Evolutionary conservation across 345 rosid genomes (phyloP).

Genomic region (Eucalyptus marginata): DNA sequence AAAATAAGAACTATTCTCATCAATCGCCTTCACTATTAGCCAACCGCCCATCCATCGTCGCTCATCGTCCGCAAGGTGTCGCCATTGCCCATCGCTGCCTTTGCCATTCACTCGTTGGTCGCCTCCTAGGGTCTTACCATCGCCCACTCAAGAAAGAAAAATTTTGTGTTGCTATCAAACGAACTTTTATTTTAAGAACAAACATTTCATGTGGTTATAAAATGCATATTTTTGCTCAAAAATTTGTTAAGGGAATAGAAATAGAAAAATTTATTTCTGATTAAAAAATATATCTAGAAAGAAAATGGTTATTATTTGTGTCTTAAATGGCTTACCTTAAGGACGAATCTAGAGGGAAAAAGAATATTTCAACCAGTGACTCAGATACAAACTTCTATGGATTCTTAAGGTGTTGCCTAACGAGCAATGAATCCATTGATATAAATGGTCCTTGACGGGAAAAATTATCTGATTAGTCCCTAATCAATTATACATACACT

Average conservation of each 20-base stretch:
- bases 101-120: rapidly evolving
- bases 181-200: too few species aligned
- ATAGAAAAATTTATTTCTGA: too few species aligned
- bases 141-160: rapidly evolving
- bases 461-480: neutral
- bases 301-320: rapidly evolving
- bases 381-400: neutral
- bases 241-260: too few species aligned
- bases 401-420: neutral
- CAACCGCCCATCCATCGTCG: rapidly evolving
- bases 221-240: rapidly evolving
- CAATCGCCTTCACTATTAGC: rapidly evolving
- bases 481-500: neutral
- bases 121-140: rapidly evolving
- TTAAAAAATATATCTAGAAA: too few species aligned
- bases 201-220: rapidly evolving
- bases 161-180: too few species aligned
- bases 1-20: too few species aligned
- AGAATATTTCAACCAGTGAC: neutral
- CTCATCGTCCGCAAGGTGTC: rapidly evolving
- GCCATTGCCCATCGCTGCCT: rapidly evolving
- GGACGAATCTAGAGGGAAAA: neutral
- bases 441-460: neutral
- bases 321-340: neutral
- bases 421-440: neutral